Conservation (phyloP, 768 basidiomycete genomes). For the Collybia sp. region DNA sequence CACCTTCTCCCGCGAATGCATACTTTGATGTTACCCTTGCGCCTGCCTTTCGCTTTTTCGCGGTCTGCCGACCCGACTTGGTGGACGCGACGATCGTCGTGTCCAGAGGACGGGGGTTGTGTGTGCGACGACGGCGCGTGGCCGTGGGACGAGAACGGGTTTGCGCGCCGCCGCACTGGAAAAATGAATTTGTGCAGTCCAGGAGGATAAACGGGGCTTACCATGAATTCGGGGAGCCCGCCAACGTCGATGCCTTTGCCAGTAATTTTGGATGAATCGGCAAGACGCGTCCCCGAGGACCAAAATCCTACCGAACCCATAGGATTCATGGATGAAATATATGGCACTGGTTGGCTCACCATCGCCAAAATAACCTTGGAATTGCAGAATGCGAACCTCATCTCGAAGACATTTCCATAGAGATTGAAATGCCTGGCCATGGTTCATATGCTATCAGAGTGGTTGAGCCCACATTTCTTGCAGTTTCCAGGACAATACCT, state of each 20-base stretch:
- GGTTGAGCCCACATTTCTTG: neutral
- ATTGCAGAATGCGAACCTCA: conserved; percentile 69
- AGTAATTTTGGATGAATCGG: conserved; percentile 53
- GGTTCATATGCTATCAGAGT: conserved; percentile 66
- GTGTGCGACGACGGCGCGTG: conserved; percentile 29
- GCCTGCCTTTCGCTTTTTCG: conserved; percentile 70
- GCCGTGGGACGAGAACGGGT: conserved; percentile 51
- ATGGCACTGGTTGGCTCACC: conserved; percentile 31
- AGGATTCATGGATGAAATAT: neutral
- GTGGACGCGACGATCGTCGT: conserved; percentile 43
- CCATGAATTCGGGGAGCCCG: conserved; percentile 77
- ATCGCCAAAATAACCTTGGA: conserved; percentile 78
- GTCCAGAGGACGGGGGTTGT: conserved; percentile 16
- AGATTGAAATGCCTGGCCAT: conserved; percentile 70
- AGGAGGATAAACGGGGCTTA: conserved; percentile 20
- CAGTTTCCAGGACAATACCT: conserved; percentile 35
- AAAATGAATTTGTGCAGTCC: neutral
- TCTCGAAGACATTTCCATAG: conserved; percentile 62
- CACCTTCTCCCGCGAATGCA: conserved; percentile 58
- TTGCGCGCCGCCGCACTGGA: conserved; percentile 79
- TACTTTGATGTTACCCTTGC: conserved; percentile 57
- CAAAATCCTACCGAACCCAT: conserved; percentile 55
- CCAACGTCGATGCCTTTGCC: conserved; percentile 47
- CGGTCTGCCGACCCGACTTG: conserved; percentile 56
- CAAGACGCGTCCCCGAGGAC: conserved; percentile 71